Evolutionary conservation across 192 early-diverging fungal genomes (phyloP), one percentile per base, ranked within the genome.

Genomic region (Paraglomus occultum): DNA sequence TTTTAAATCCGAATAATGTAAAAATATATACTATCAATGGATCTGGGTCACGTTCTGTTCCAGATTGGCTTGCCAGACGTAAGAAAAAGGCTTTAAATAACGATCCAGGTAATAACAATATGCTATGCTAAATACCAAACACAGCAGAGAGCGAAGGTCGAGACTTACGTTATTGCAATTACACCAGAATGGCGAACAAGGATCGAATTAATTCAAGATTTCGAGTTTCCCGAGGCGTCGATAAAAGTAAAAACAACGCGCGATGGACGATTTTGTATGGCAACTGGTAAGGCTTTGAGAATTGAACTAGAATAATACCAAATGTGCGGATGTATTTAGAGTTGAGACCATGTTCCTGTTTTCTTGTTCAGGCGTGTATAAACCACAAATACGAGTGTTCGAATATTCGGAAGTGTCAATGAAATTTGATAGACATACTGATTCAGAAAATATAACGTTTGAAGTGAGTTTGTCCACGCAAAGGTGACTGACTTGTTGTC

Each of bases 371-470:
- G 85, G 85, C 53, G 91, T 96, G n/a, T 97, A 99, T 81, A 94
- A 99, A 77, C 95, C 95, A 20, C 97, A 97, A 74, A 92, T 99
- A 71, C 87, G 97, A 57, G 94, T 96, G 0, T 99, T 83, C 66
- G 97, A 99, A 52, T 94, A 91, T 71, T 72, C 87, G 9, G 89
- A 99, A 71, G 84, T 96, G 80, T 88, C 95, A 14, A 95, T 99
- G 92, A 99, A 99, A 79, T 97, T 99, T 76, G 95, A 99, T 72
- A 88, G 97, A 49, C 93, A 97, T 76, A 93, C 93, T 1, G 92
- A 99, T 67, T 79, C 87, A 8, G 97, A 99, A 72, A 97, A 95
- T 73, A 85, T 99, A 15, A 82, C 90, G 51, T 94, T 94, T 81
- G 72, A 77, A 64, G 71, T 89, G 23, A 67, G 42, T 15, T 7